Conservation (phyloP, 345 rosid genomes). For the Hibiscus trionum region DNA sequence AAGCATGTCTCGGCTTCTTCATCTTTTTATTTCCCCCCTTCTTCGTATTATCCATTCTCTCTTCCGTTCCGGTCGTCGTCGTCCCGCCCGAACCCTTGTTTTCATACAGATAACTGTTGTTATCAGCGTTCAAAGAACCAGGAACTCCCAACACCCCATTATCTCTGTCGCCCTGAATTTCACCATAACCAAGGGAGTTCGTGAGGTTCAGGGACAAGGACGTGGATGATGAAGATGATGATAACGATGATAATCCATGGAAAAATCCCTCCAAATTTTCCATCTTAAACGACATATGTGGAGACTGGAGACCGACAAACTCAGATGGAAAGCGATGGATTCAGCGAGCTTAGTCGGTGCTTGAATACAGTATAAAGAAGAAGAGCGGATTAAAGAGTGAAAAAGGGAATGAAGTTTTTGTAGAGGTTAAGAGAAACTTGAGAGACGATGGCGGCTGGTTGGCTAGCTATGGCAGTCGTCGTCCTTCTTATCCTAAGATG, state of each 20-base stretch:
- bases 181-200: neutral
- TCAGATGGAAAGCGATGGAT: neutral
- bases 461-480: slow-evolving; percentile 1
- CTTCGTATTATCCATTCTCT: slow-evolving; percentile 22
- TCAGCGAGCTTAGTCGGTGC: neutral
- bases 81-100: slow-evolving; percentile 7
- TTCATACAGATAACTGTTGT: neutral
- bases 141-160: slow-evolving; percentile 23
- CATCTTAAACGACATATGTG: neutral
- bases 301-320: no score
- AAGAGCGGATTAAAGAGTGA: neutral
- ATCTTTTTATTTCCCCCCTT: slow-evolving; percentile 44
- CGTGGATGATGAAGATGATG: neutral
- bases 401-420: neutral
- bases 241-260: slow-evolving; percentile 10
- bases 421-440: neutral
- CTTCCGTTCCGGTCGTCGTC: slow-evolving; percentile 19
- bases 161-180: slow-evolving; percentile 9
- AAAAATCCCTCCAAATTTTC: slow-evolving; percentile 9
- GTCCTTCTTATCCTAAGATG: neutral
- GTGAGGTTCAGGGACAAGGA: slow-evolving; percentile 15
- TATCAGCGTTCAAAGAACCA: neutral
- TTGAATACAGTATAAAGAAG: neutral
- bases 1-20: slow-evolving; percentile 57
- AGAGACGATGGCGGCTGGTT: neutral